phyloP scores from a whole-genome alignment of 176 grass and related monocot species.

The Zizania latifolia region DNA sequence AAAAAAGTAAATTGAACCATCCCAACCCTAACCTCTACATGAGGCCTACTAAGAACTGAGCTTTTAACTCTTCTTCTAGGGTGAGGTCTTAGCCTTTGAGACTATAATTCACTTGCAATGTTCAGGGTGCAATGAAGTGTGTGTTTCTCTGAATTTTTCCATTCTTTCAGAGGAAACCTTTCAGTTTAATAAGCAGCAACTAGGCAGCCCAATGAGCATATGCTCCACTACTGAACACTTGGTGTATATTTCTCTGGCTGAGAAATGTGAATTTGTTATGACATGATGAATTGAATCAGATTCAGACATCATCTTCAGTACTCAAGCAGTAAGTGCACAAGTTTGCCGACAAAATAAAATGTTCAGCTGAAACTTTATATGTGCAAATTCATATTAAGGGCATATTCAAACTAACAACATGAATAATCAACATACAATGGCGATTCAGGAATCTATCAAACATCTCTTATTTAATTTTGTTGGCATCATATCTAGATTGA shows the following conservation, averaged over 20 bases:
- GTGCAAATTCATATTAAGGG: too few relatives aligned
- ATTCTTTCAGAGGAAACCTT: neutral
- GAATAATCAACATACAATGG: neutral
- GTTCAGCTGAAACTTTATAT: too few relatives aligned
- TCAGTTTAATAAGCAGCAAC: neutral
- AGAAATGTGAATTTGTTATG: neutral
- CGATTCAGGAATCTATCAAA: too few relatives aligned
- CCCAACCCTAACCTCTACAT: neutral
- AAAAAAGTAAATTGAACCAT: neutral
- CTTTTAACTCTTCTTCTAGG: too few relatives aligned
- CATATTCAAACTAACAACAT: neutral
- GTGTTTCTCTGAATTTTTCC: neutral
- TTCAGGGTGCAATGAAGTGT: neutral
- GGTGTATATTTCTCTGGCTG: neutral
- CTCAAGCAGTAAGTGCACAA: too few relatives aligned
- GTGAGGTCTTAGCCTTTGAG: neutral
- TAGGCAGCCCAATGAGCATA: neutral
- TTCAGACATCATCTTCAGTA: neutral
- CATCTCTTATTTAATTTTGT: too few relatives aligned
- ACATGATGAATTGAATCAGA: neutral
- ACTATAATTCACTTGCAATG: neutral
- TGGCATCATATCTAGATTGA: too few relatives aligned
- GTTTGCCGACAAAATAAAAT: too few relatives aligned
- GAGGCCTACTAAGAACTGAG: neutral
- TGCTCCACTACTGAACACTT: neutral